A percentile compares a stretch with the other conserved stretches of the same genome.
Evolutionary conservation across 177 flowering plant genomes (phyloP).

Genomic region (Vitis hybrid): DNA sequence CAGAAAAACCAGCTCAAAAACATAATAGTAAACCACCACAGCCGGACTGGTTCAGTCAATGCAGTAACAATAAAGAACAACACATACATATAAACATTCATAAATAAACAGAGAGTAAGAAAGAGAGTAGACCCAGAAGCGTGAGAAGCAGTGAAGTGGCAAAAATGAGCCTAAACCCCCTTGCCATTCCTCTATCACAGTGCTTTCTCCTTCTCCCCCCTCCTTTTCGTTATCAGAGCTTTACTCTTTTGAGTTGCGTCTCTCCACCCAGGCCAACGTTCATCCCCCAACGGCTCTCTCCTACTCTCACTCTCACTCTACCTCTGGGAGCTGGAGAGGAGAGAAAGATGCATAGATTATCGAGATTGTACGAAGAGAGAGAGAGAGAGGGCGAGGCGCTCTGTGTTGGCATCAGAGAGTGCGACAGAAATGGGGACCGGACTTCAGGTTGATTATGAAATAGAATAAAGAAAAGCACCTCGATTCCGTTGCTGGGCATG

Average conservation of each 20-base stretch:
- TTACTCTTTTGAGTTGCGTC: neutral
- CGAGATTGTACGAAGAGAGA: conserved; percentile 5
- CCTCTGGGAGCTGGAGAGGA: neutral
- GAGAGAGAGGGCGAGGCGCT: neutral
- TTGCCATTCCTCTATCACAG: conserved; percentile 30
- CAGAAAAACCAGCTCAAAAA: neutral
- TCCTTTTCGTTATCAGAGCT: neutral
- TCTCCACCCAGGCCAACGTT: neutral
- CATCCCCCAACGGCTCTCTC: conserved; percentile 1
- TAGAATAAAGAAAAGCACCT: conserved; percentile 16
- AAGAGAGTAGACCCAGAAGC: conserved; percentile 34
- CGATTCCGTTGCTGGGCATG: conserved; percentile 36
- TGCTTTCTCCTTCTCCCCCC: conserved; percentile 2
- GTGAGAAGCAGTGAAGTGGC: conserved; percentile 31
- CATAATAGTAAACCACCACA: no score
- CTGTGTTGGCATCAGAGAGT: conserved; percentile 6
- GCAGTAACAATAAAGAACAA: neutral
- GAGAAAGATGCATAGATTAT: neutral
- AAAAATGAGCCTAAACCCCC: conserved; percentile 22
- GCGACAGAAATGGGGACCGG: conserved; percentile 20
- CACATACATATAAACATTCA: neutral
- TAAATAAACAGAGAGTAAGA: neutral
- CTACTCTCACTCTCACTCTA: neutral
- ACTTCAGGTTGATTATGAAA: conserved; percentile 24
- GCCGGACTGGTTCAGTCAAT: no score